These are phyloP conservation scores for Fragaria nilgerrensis DNA, from an alignment of 306 rosid genomes.

Conservation along the genomic window DNA sequence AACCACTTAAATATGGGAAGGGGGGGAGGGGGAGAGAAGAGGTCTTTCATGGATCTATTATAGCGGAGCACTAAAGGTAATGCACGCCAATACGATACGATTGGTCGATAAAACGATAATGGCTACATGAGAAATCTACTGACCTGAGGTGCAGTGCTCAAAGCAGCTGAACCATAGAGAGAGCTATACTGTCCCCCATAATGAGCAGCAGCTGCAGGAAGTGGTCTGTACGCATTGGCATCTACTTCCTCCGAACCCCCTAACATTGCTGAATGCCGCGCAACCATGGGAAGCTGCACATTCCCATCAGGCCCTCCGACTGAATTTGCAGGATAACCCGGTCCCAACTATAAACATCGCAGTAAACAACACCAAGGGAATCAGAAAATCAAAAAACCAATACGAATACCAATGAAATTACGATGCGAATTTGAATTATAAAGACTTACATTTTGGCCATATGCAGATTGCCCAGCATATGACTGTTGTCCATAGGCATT, in stretches of 20 bases:
- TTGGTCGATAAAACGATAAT: neutral
- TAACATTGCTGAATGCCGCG: slow-evolving; percentile 76
- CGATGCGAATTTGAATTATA: neutral
- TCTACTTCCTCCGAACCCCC: slow-evolving; percentile 75
- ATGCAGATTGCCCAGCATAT: slow-evolving; percentile 76
- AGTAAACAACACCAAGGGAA: slow-evolving; percentile 5
- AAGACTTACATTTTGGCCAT: slow-evolving; percentile 62
- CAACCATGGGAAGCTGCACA: slow-evolving; percentile 60
- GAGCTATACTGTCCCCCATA: slow-evolving; percentile 95
- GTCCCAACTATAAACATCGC: slow-evolving; percentile 53
- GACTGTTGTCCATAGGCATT: slow-evolving; percentile 83
- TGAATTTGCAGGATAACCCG: slow-evolving; percentile 68
- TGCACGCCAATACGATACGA: neutral
- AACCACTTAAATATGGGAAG: neutral
- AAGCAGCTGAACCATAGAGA: slow-evolving; percentile 70
- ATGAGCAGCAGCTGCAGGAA: slow-evolving; percentile 59
- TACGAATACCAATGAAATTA: neutral
- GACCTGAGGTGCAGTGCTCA: slow-evolving; percentile 78
- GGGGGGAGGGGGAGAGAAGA: neutral
- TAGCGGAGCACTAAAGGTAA: neutral
- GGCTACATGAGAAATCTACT: slow-evolving; percentile 4
- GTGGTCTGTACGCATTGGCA: slow-evolving; percentile 62
- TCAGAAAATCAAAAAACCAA: slow-evolving; percentile 6
- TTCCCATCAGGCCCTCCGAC: slow-evolving; percentile 75
- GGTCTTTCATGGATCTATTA: neutral